These are phyloP conservation scores for Candida sanyiensis DNA, from an alignment of 805 yeast genomes.

Conservation along the genomic window DNA sequence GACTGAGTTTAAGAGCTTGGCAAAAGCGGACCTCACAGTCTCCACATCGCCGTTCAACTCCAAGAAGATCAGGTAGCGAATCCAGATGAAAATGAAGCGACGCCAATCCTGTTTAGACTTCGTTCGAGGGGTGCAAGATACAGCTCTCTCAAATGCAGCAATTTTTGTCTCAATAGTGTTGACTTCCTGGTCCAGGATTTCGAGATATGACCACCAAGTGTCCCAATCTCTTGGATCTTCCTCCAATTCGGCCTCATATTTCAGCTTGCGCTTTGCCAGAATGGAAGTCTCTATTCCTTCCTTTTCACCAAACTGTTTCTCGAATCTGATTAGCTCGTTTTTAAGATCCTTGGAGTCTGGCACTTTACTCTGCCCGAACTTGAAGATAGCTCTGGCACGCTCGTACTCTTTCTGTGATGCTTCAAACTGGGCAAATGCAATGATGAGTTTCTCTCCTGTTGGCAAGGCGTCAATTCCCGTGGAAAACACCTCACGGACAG, in stretches of 20 bases:
- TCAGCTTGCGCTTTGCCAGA: conserved; percentile 45
- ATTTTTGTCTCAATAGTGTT: conserved; percentile 24
- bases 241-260: conserved; percentile 45
- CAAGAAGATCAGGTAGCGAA: conserved; percentile 53
- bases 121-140: conserved; percentile 33
- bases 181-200: conserved; percentile 39
- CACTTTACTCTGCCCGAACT: conserved; percentile 42
- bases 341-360: conserved; percentile 33
- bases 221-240: conserved; percentile 57
- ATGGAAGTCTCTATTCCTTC: conserved; percentile 50
- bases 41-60: conserved; percentile 47
- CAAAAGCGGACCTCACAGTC: conserved; percentile 46
- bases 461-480: conserved; percentile 54
- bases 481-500: conserved; percentile 60
- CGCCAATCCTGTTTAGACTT: conserved; percentile 49
- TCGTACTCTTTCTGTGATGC: conserved; percentile 51
- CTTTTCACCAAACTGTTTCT: conserved; percentile 56
- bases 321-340: conserved; percentile 49
- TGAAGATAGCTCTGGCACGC: conserved; percentile 54
- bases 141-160: conserved; percentile 40
- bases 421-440: conserved; percentile 71
- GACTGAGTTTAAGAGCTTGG: conserved; percentile 36
- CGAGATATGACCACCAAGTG: conserved; percentile 75
- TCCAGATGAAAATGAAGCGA: conserved; percentile 66
- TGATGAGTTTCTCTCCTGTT: conserved; percentile 31